phyloP scores from a whole-genome alignment of 75 land plant species.

The Sequoiadendron giganteum region DNA sequence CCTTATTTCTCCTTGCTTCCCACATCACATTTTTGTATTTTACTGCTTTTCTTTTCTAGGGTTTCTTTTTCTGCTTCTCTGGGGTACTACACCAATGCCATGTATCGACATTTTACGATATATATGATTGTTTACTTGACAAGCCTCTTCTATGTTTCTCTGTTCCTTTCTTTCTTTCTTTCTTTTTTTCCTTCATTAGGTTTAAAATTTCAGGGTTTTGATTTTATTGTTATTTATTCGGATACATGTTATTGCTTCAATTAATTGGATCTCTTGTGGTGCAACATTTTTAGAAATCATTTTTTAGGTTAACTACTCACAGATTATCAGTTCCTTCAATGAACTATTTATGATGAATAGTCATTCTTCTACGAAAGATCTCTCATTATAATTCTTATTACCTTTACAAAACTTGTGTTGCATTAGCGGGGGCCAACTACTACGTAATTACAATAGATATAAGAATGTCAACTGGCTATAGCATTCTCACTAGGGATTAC shows the following conservation, averaged over 20 bases:
- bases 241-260: not conserved
- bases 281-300: not conserved
- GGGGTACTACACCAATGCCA: not conserved
- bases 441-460: conserved; percentile 94
- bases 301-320: not conserved
- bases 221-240: no score
- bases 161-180: not conserved
- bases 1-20: not conserved
- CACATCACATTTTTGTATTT: not conserved
- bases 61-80: not conserved
- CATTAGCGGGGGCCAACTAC: conserved; percentile 89
- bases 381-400: not conserved
- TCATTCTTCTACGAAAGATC: not conserved
- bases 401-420: conserved; percentile 73
- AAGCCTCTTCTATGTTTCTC: not conserved
- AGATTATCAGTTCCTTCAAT: not conserved
- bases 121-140: no score
- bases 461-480: conserved; percentile 87
- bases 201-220: no score
- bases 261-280: not conserved
- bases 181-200: not conserved
- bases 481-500: conserved; percentile 85
- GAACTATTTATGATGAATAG: not conserved
- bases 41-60: not conserved
- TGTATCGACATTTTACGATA: not conserved